These are phyloP conservation scores for Cerrena zonata DNA, from an alignment of 1,284 basidiomycete species.

Conservation along the genomic window DNA sequence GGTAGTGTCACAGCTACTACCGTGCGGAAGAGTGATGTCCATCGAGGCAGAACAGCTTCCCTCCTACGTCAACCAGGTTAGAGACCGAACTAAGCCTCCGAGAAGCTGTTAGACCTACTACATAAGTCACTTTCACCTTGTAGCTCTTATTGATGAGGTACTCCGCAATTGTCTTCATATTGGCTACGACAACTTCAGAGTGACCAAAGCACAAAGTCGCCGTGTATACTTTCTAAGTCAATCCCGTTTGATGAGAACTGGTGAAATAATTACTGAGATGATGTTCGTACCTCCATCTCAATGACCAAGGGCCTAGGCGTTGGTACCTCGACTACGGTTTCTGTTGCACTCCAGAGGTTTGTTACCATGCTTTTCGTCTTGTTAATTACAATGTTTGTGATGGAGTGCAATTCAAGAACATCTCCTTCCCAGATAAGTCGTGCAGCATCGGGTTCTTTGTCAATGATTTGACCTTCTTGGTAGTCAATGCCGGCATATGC, in stretches of 20 bases:
- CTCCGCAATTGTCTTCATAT: background rate
- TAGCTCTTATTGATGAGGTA: background rate
- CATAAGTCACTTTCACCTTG: background rate
- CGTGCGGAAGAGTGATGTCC: background rate
- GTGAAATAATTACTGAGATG: background rate
- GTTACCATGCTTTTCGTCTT: background rate
- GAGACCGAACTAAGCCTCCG: background rate
- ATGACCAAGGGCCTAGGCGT: background rate
- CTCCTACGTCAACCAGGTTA: background rate
- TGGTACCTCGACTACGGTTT: background rate
- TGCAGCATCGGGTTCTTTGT: background rate
- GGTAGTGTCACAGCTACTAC: background rate
- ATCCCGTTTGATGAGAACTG: background rate
- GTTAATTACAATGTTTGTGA: background rate
- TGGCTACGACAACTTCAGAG: background rate
- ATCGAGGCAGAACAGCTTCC: background rate
- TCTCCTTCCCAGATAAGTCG: background rate
- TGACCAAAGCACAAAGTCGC: background rate
- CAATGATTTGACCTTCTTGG: background rate
- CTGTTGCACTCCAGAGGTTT: background rate
- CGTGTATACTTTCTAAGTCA: background rate
- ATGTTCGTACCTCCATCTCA: background rate
- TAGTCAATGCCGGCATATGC: background rate
- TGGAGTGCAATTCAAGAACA: background rate
- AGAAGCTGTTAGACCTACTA: background rate